Evolutionary conservation across 495 filamentous ascomycete species (phyloP).

Genomic region (Oleoguttula mirabilis): DNA sequence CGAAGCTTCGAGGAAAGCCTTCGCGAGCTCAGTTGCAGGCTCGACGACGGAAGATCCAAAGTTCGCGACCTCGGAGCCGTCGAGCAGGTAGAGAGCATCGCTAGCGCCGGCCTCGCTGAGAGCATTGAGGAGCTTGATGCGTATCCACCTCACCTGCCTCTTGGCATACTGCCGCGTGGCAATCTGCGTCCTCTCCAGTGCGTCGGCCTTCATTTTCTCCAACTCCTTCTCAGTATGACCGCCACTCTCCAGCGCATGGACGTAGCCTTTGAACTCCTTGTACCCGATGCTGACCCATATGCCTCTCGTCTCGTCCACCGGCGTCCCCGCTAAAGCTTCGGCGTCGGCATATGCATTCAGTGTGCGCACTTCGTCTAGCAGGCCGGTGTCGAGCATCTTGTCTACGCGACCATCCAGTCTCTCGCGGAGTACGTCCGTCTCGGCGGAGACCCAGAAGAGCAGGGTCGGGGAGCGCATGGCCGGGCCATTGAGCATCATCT

Average conservation of each 20-base stretch:
- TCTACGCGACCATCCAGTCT: slow-evolving; percentile 68
- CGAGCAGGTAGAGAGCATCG: slow-evolving; percentile 56
- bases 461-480: slow-evolving; percentile 45
- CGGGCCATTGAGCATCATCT: slow-evolving; percentile 13
- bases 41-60: slow-evolving; percentile 50
- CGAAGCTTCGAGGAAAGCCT: slow-evolving; percentile 43
- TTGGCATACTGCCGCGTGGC: slow-evolving; percentile 81
- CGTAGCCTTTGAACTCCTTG: slow-evolving; percentile 70
- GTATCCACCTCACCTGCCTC: slow-evolving; percentile 75
- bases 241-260: slow-evolving; percentile 38
- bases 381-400: slow-evolving; percentile 64
- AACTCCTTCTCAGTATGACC: slow-evolving; percentile 32
- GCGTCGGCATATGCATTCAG: slow-evolving; percentile 45
- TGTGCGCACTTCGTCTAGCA: slow-evolving; percentile 53
- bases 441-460: slow-evolving; percentile 79
- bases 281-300: slow-evolving; percentile 96
- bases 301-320: slow-evolving; percentile 59
- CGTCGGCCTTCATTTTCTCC: slow-evolving; percentile 31
- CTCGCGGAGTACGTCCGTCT: slow-evolving; percentile 48
- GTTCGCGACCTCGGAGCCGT: slow-evolving; percentile 49
- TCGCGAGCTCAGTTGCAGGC: slow-evolving; percentile 50
- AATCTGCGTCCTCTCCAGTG: slow-evolving; percentile 51
- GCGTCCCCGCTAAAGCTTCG: slow-evolving; percentile 36
- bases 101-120: slow-evolving; percentile 41
- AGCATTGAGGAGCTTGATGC: slow-evolving; percentile 60